Conservation (phyloP, 306 rosid genomes). For the Mimosa bimucronata region DNA sequence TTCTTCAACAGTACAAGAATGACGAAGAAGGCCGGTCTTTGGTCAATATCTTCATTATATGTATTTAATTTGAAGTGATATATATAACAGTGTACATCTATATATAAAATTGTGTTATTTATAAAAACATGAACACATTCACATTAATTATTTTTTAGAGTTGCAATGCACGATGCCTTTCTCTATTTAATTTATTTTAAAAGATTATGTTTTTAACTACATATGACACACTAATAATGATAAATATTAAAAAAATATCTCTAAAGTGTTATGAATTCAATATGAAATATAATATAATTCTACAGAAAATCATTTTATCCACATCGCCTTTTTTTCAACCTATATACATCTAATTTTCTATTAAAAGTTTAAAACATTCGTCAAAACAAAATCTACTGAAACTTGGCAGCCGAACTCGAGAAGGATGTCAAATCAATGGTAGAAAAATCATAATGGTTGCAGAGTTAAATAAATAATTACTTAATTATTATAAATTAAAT, state of each 20-base stretch:
- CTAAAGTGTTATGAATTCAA: neutral
- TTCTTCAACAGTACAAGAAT: neutral
- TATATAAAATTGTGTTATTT: neutral
- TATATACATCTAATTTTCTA: neutral
- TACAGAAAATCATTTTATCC: neutral
- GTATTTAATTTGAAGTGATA: too few species aligned
- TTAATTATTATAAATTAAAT: neutral
- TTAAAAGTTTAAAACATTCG: neutral
- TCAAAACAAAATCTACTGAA: neutral
- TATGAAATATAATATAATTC: neutral
- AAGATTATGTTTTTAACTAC: neutral
- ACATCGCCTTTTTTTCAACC: neutral
- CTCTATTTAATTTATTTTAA: neutral
- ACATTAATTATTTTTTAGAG: too few species aligned
- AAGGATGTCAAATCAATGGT: slow-evolving; percentile 15
- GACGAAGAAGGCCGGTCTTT: neutral
- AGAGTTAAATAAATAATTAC: neutral
- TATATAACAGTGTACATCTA: too few species aligned
- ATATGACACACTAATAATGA: neutral
- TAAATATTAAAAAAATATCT: neutral
- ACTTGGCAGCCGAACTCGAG: neutral
- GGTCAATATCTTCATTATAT: neutral
- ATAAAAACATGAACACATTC: neutral
- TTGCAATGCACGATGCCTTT: neutral
- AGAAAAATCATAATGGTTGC: neutral